These are phyloP conservation scores for Geotrichum bryndzae DNA, from an alignment of 1,139 yeast genomes.

Conservation along the genomic window DNA sequence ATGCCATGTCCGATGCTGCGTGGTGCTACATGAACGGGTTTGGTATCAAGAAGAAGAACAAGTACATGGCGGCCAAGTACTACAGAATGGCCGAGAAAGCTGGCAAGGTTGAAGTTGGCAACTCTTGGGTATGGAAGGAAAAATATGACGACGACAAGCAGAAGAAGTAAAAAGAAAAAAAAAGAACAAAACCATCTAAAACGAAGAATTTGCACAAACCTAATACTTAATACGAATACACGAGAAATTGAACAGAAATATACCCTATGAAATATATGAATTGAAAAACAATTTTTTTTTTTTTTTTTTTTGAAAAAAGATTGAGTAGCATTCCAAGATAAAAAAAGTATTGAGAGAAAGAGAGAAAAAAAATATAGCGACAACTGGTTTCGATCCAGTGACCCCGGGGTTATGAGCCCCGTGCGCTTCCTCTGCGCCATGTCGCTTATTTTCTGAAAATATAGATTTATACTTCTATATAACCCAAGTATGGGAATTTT, in stretches of 20 bases:
- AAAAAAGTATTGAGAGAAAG: background rate
- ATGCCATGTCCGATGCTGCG: constrained; percentile 34
- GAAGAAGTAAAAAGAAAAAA: constrained; percentile 54
- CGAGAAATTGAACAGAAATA: too few relatives aligned
- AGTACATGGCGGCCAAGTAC: constrained; percentile 31
- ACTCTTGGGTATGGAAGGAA: constrained; percentile 36
- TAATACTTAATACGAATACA: too few relatives aligned
- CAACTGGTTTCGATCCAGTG: constrained; percentile 99
- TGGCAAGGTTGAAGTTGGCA: constrained; percentile 33
- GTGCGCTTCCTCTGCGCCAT: constrained; percentile 99
- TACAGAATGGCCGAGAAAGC: constrained; percentile 31
- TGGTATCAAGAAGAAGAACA: constrained; percentile 32
- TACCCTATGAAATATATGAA: too few relatives aligned
- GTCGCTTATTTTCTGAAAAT: constrained; percentile 25
- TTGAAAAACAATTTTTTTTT: too few relatives aligned
- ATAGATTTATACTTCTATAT: too few relatives aligned
- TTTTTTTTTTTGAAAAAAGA: too few relatives aligned
- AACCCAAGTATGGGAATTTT: too few relatives aligned
- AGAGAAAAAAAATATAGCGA: constrained; percentile 54
- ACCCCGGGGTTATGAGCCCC: constrained; percentile 99
- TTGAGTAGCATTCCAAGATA: too few relatives aligned
- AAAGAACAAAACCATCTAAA: constrained; percentile 35
- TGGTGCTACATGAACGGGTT: constrained; percentile 32
- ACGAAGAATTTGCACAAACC: too few relatives aligned
- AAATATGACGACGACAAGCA: constrained; percentile 22